A percentile compares a stretch with the other conserved stretches of the same genome.
Conservation (phyloP, 768 basidiomycete genomes). For the Amanita muscaria region DNA sequence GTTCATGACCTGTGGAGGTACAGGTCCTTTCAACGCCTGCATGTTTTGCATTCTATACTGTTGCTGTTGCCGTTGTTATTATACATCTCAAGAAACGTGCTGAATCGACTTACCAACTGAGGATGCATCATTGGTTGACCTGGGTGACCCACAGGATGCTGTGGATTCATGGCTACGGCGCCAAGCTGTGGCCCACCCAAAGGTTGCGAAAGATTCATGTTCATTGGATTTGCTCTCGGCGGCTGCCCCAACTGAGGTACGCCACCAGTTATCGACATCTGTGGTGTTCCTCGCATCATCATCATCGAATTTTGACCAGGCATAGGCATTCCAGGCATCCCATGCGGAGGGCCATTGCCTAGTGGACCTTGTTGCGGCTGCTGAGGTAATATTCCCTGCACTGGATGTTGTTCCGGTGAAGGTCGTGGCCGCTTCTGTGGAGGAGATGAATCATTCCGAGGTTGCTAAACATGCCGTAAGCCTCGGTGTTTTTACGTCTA, state of each 20-base stretch:
- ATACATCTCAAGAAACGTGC: no score
- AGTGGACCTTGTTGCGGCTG: constrained; percentile 3
- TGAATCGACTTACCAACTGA: constrained; percentile 7
- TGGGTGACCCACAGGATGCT: constrained; percentile 6
- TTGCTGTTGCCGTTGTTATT: constrained; percentile 4
- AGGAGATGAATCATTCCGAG: constrained; percentile 9
- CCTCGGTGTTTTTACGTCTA: neutral
- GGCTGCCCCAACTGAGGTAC: constrained; percentile 4
- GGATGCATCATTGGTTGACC: constrained; percentile 3
- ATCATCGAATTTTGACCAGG: constrained; percentile 6
- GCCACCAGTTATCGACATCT: constrained; percentile 1
- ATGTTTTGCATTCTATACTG: neutral
- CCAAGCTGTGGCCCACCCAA: constrained; percentile 2
- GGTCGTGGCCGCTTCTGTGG: constrained; percentile 9
- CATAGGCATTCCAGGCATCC: constrained; percentile 6
- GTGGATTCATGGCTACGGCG: constrained; percentile 1
- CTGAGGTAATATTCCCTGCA: constrained; percentile 2
- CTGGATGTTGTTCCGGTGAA: constrained; percentile 5
- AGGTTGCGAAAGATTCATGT: constrained; percentile 5
- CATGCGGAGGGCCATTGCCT: constrained; percentile 1
- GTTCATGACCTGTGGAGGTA: constrained; percentile 7
- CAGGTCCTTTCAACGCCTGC: neutral
- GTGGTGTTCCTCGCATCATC: constrained; percentile 2
- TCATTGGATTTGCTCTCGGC: constrained; percentile 2
- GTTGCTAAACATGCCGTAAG: constrained; percentile 1